Conservation (phyloP, 164 flowering plant species). For the Magnolia officinalis region DNA sequence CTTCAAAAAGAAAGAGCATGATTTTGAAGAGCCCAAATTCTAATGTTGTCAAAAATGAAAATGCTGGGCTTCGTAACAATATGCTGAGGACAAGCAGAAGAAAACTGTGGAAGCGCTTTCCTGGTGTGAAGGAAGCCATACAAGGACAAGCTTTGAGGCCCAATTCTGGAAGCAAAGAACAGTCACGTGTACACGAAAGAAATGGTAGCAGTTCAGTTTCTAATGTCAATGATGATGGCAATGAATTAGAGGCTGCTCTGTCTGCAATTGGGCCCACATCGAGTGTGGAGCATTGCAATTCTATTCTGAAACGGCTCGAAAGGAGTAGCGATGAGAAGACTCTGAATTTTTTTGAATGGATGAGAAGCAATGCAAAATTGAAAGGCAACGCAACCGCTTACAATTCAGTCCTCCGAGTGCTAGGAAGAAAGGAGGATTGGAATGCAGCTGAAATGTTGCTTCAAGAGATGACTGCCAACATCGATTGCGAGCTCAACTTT, state of each 20-base stretch:
- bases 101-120: constrained; percentile 26
- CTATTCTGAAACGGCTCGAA: constrained; percentile 53
- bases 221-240: constrained; percentile 20
- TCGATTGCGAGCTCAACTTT: constrained; percentile 39
- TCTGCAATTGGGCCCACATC: constrained; percentile 31
- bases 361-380: constrained; percentile 66
- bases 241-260: constrained; percentile 31
- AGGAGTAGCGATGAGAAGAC: constrained; percentile 37
- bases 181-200: background rate
- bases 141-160: constrained; percentile 18
- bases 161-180: constrained; percentile 14
- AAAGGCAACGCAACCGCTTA: constrained; percentile 51
- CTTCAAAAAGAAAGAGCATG: constrained; percentile 8
- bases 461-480: constrained; percentile 34
- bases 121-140: constrained; percentile 18
- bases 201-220: constrained; percentile 11
- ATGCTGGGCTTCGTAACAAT: background rate
- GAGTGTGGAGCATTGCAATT: constrained; percentile 53
- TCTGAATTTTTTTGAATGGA: constrained; percentile 66
- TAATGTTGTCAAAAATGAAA: background rate
- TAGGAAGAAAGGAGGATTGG: constrained; percentile 74
- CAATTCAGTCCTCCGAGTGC: constrained; percentile 52
- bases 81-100: constrained; percentile 15
- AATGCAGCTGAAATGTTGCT: constrained; percentile 48
- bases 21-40: constrained; percentile 8